Evolutionary conservation across 768 basidiomycete genomes (phyloP), one percentile per base, ranked within the genome.

Genomic region (Amanita polypyramis): DNA sequence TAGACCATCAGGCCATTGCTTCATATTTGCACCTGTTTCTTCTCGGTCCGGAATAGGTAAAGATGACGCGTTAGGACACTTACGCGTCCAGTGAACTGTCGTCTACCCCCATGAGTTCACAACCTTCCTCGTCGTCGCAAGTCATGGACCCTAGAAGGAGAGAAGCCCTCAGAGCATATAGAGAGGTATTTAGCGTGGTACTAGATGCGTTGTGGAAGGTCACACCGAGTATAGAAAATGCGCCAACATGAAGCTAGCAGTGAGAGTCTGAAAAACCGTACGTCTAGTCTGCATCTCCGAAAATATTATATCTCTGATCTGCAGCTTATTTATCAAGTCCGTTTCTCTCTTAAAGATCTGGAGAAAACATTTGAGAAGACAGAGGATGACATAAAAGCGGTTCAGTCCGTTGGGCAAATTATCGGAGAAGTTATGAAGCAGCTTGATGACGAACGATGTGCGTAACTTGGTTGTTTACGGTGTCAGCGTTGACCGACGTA

Each of bases 361-460:
- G 86, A 94, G 62, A 85, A 85, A 57, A 85, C 83, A 38, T 98
- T 80, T 59, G 89, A 81, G 56, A 93, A 95, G 74, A 95, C 92
- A 0, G 96, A 99, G 66, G 93, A 99, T 21, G 95, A 99, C 58
- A 95, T 99, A 67, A 98, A 97, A 68, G 96, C 96, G 36, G 84
- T 99, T 12, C 96, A 99, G 62, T 94, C 90, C 6, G 96, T 98
- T 11, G 96, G 96, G 25, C 96, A 99, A 69, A 97, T 99, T 54
- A 95, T 99, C 47, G 96, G 92, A 52, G 96, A 99, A 68, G 91
- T 99, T 49, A 85, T 98, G 81, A 97, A 97, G 66, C 94, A 99
- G 63, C 70, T 99, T 8, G 96, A 98, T 58, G 92, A 96, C 53
- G 95, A 98, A 65, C 76, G 96, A 65, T 98, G 95, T 95, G 60